Evolutionary conservation across 2,329 filamentous ascomycete genomes (phyloP).

Genomic region (Zymoseptoria ardabiliae): DNA sequence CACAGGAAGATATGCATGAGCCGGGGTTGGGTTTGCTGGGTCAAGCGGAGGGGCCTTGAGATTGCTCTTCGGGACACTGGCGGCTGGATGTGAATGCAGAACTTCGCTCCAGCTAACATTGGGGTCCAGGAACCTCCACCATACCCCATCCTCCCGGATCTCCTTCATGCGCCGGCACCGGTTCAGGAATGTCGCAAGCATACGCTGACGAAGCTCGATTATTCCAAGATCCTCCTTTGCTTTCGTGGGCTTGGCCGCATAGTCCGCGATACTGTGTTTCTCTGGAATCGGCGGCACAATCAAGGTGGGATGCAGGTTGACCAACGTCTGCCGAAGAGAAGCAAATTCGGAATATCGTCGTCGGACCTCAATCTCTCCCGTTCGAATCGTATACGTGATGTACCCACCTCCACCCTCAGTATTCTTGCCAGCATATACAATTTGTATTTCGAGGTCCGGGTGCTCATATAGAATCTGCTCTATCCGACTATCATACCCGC

Average conservation of each 20-base stretch:
- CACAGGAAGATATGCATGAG: slow-evolving; percentile 79
- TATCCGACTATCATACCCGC: slow-evolving; percentile 87
- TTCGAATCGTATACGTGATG: slow-evolving; percentile 95
- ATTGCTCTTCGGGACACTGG: slow-evolving; percentile 87
- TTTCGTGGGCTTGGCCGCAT: slow-evolving; percentile 93
- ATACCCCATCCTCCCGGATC: slow-evolving; percentile 85
- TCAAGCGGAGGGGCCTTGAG: slow-evolving; percentile 93
- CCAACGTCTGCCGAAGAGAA: slow-evolving; percentile 79
- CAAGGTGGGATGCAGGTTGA: slow-evolving; percentile 85
- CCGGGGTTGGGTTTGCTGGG: slow-evolving; percentile 81
- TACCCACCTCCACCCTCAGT: slow-evolving; percentile 83
- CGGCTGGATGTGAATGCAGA: slow-evolving; percentile 81
- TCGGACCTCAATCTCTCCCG: slow-evolving; percentile 89
- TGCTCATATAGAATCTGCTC: slow-evolving; percentile 98
- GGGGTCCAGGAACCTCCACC: slow-evolving; percentile 95
- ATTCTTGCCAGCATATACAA: slow-evolving; percentile 94
- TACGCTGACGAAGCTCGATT: slow-evolving; percentile 92
- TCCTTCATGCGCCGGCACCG: slow-evolving; percentile 88
- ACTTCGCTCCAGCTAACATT: slow-evolving; percentile 97
- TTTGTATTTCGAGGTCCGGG: slow-evolving; percentile 79
- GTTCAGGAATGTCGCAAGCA: slow-evolving; percentile 93
- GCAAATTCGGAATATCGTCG: slow-evolving; percentile 95
- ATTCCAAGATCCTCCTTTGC: slow-evolving; percentile 97
- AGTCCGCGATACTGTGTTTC: slow-evolving; percentile 98
- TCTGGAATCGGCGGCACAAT: slow-evolving; percentile 96